A percentile compares a stretch with the other conserved stretches of the same genome.
Conservation (phyloP, 2,329 filamentous ascomycete genomes). For the Ciborinia camelliae region DNA sequence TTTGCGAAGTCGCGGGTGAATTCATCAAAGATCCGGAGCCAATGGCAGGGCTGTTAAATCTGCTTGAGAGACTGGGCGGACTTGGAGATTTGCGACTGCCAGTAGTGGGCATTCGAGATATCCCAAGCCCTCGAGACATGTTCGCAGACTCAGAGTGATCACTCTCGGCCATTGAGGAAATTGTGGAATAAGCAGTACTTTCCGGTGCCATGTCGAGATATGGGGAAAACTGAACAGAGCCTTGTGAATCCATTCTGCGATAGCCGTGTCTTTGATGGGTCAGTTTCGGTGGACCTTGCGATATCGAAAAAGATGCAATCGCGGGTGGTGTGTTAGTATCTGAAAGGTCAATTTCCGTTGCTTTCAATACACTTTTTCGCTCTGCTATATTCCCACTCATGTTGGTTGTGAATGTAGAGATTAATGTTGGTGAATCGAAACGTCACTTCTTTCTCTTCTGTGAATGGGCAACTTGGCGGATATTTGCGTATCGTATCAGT, state of each 20-base stretch:
- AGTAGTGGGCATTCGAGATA: conserved; percentile 11
- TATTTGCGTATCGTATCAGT: conserved; percentile 3
- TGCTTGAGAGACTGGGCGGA: conserved; percentile 3
- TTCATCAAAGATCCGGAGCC: not conserved
- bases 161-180: not conserved
- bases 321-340: not conserved
- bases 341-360: not conserved
- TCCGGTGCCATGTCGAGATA: not conserved
- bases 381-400: not conserved
- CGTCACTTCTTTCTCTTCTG: not conserved
- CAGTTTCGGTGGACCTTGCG: not conserved
- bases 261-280: conserved; percentile 14
- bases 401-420: conserved; percentile 4
- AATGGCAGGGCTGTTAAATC: conserved; percentile 8
- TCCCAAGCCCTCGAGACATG: conserved; percentile 9
- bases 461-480: not conserved
- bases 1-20: conserved; percentile 4
- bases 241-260: conserved; percentile 17
- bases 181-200: not conserved
- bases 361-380: not conserved
- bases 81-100: conserved; percentile 9
- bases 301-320: conserved; percentile 1
- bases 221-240: conserved; percentile 12
- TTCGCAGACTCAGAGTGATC: not conserved
- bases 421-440: not conserved